Evolutionary conservation across 2,329 filamentous ascomycete genomes (phyloP).

Genomic region (Diaporthe sp.): DNA sequence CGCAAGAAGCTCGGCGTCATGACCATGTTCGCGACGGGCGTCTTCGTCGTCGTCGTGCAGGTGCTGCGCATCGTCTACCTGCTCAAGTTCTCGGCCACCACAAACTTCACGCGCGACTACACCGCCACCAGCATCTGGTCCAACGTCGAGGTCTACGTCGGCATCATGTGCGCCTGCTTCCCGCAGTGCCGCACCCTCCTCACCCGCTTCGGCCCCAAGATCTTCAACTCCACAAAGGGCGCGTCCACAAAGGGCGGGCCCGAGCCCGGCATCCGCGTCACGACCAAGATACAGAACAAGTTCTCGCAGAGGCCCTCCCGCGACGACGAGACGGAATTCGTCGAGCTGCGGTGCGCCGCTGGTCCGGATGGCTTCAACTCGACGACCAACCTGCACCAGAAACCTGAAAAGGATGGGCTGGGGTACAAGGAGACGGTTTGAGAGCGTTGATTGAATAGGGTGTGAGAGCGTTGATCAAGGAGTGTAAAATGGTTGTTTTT

Average conservation of each 20-base stretch:
- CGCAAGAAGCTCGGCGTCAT: slow-evolving; percentile 57
- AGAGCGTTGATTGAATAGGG: background rate
- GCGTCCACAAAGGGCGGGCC: background rate
- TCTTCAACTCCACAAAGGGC: background rate
- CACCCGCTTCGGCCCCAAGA: slow-evolving; percentile 10
- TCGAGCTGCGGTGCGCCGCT: slow-evolving; percentile 5
- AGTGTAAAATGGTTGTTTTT: background rate
- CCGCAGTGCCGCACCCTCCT: slow-evolving; percentile 27
- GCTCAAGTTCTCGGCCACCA: slow-evolving; percentile 7
- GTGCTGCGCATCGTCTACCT: slow-evolving; percentile 22
- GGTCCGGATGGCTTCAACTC: slow-evolving; percentile 25
- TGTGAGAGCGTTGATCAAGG: no score
- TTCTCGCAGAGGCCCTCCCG: slow-evolving; percentile 1
- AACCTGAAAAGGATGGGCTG: background rate
- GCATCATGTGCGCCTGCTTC: slow-evolving; percentile 30
- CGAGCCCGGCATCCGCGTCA: slow-evolving; percentile 18
- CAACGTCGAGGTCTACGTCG: slow-evolving; percentile 27
- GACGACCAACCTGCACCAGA: background rate
- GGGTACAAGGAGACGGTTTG: slow-evolving; percentile 19
- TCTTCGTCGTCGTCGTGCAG: slow-evolving; percentile 23
- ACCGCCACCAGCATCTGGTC: slow-evolving; percentile 28
- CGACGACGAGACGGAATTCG: slow-evolving; percentile 9
- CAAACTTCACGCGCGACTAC: slow-evolving; percentile 17
- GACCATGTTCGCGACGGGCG: slow-evolving; percentile 51
- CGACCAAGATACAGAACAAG: slow-evolving; percentile 15